Evolutionary conservation across 2,329 filamentous ascomycete species (phyloP).

Genomic region (Cladosporium oxysporum): DNA sequence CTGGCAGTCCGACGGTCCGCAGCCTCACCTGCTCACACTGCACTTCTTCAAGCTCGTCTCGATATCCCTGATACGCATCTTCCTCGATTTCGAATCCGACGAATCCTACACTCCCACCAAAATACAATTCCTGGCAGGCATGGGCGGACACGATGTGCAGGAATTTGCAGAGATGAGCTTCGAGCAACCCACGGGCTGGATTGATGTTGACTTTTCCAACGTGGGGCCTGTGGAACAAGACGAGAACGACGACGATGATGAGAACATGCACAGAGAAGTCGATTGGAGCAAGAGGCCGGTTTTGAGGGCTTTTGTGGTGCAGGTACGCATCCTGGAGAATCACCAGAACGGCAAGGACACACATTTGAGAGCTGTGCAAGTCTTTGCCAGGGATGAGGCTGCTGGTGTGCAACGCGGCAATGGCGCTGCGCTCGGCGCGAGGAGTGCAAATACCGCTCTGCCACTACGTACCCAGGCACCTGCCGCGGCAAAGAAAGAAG

Average conservation of each 20-base stretch:
- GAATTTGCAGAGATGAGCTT: constrained; percentile 82
- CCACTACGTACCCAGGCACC: constrained; percentile 18
- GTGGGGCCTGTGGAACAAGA: constrained; percentile 52
- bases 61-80: constrained; percentile 76
- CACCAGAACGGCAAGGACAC: constrained; percentile 99
- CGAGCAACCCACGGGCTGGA: constrained; percentile 81
- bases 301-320: constrained; percentile 83
- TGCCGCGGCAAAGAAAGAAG: constrained; percentile 23
- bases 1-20: constrained; percentile 86
- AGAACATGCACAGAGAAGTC: constrained; percentile 34
- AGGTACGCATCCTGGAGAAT: constrained; percentile 90
- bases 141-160: constrained; percentile 86
- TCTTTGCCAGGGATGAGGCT: constrained; percentile 61
- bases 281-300: constrained; percentile 64
- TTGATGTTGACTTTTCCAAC: constrained; percentile 72
- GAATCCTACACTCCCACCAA: constrained; percentile 96
- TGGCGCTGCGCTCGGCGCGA: constrained; percentile 3
- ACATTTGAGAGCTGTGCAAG: constrained; percentile 90
- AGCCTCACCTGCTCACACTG: constrained; percentile 79
- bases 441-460: constrained; percentile 15
- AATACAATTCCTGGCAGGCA: constrained; percentile 85
- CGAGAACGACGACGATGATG: constrained; percentile 35
- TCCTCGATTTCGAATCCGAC: constrained; percentile 87
- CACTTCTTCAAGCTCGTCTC: constrained; percentile 83
- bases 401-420: constrained; percentile 22